Conservation (phyloP, 352 stramenopile genomes). For the Pythium plurisporium region DNA sequence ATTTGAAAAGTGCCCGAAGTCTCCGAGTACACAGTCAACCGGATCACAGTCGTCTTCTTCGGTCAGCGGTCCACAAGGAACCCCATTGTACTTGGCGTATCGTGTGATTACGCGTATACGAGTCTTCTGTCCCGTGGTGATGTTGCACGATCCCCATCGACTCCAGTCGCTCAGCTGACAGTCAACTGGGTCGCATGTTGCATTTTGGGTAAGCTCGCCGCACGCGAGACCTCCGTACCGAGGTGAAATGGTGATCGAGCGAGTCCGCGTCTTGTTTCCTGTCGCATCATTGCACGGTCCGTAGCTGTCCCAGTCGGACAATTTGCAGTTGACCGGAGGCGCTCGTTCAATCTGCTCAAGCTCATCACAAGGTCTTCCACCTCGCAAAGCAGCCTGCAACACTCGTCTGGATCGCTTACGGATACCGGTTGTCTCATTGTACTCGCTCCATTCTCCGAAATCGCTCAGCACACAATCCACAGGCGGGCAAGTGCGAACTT, state of each 20-base stretch:
- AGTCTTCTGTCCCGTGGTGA: conserved; percentile 29
- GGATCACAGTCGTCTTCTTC: conserved; percentile 37
- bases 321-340: conserved; percentile 42
- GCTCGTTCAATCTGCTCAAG: conserved; percentile 32
- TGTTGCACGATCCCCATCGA: conserved; percentile 42
- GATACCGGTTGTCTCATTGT: conserved; percentile 15
- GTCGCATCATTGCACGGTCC: conserved; percentile 29
- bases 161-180: conserved; percentile 41
- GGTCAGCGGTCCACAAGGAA: conserved; percentile 28
- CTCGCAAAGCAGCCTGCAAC: conserved; percentile 25
- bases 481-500: conserved; percentile 35
- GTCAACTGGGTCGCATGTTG: conserved; percentile 36
- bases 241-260: conserved; percentile 34
- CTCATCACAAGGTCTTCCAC: conserved; percentile 32
- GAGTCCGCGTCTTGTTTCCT: conserved; percentile 34
- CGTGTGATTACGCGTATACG: conserved; percentile 29
- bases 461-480: conserved; percentile 25
- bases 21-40: conserved; percentile 24
- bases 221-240: conserved; percentile 52
- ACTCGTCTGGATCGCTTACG: conserved; percentile 14
- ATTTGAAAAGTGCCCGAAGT: conserved; percentile 4
- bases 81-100: conserved; percentile 33
- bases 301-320: conserved; percentile 45
- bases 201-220: conserved; percentile 26
- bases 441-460: conserved; percentile 18